A percentile compares a stretch with the other conserved stretches of the same genome.
Evolutionary conservation across 1,284 basidiomycete genomes (phyloP).

Genomic region (Marasmius oreades): DNA sequence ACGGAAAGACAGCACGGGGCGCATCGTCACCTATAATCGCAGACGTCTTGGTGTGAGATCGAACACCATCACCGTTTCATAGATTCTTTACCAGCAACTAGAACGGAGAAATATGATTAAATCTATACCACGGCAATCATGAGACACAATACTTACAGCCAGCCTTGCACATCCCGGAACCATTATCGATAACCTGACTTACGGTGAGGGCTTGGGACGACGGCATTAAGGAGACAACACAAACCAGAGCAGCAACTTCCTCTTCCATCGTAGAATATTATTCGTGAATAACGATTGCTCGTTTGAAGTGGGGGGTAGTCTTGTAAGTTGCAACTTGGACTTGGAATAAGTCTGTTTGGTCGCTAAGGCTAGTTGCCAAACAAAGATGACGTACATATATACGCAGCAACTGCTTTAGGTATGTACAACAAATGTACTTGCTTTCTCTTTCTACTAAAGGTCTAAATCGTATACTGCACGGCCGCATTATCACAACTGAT

Average conservation of each 20-base stretch:
- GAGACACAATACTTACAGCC: slow-evolving; percentile 59
- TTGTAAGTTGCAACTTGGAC: too few species aligned
- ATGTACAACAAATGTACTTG: too few species aligned
- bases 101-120: too few species aligned
- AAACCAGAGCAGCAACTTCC: slow-evolving; percentile 45
- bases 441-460: too few species aligned
- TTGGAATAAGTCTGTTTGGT: too few species aligned
- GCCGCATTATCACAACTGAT: too few species aligned
- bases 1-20: slow-evolving; percentile 71
- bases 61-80: neutral
- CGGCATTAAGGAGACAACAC: slow-evolving; percentile 17
- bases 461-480: too few species aligned
- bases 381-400: too few species aligned
- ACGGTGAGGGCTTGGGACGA: slow-evolving; percentile 5
- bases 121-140: slow-evolving; percentile 20
- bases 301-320: too few species aligned
- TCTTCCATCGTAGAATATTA: slow-evolving; percentile 39
- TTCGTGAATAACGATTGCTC: slow-evolving; percentile 25
- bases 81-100: slow-evolving; percentile 12
- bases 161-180: slow-evolving; percentile 92
- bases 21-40: slow-evolving; percentile 58
- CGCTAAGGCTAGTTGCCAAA: too few species aligned
- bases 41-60: neutral
- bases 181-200: slow-evolving; percentile 76
- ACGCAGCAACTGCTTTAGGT: too few species aligned